Evolutionary conservation across 371 early-diverging fungal species (phyloP), one percentile per base, ranked within the genome.

Genomic region (Parasitella parasitica): DNA sequence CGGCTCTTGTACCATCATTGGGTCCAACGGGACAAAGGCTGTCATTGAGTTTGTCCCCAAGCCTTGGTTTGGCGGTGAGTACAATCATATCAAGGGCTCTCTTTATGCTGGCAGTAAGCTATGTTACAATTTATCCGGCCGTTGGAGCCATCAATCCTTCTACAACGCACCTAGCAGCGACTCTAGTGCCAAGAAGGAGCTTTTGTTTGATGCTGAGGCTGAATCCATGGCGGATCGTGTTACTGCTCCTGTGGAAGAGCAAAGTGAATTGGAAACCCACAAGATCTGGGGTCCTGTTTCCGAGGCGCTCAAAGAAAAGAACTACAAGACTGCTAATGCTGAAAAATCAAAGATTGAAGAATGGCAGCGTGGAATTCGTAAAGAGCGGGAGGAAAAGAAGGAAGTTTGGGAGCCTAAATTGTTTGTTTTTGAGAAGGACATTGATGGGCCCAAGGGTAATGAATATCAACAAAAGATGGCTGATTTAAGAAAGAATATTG

Each of bases 271-370:
- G 26, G 93, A 93, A 65, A 87, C 91, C 13, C 88, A 87, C 58
- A 76, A 78, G 16, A 73, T 93, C 20, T 93, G 94, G 94, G 76
- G 82, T 27, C 72, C 72, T 32, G 90, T 90, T 13, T 78, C 88
- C 6, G 71, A 81, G 8, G 91, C 92, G 0, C 72, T 93, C 38
- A 77, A 78, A 35, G 64, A 59, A 35, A 86, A 86, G 71, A 82
- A 91, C 53, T 92, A 82, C 59, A 72, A 74, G 15, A 59, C 75
- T 0, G 93, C 93, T 0, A 89, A 88, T 37, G 76, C 71, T 26
- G 84, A 87, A 61, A 93, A 92, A 66, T 70, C 87, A 13, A 80
- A 75, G 37, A 86, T 93, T 36, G 93, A 93, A 68, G 89, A 91
- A 6, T 80, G 78, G 59, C 91, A 93, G 66, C 82, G 93, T 18